A percentile compares a stretch with the other conserved stretches of the same genome.
Conservation (phyloP, 805 yeast genomes). For the Candida sithepensis region DNA sequence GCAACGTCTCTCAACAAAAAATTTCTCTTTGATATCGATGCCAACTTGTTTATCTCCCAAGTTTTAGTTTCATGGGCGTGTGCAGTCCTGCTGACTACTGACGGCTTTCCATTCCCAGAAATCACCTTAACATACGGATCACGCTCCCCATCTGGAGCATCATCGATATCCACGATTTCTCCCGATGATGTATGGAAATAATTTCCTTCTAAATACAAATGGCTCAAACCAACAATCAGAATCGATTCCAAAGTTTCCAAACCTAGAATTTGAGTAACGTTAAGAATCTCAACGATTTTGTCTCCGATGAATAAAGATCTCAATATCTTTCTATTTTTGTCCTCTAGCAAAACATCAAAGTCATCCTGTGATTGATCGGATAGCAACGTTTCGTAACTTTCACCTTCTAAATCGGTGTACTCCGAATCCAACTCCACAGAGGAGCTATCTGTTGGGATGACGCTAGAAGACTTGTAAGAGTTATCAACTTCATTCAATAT, state of each 20-base stretch:
- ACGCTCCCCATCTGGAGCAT: constrained; percentile 57
- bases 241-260: constrained; percentile 75
- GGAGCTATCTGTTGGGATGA: constrained; percentile 28
- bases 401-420: constrained; percentile 2
- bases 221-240: constrained; percentile 61
- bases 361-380: constrained; percentile 33
- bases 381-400: constrained; percentile 34
- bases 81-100: constrained; percentile 6
- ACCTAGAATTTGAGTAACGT: constrained; percentile 72
- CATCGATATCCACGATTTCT: constrained; percentile 61
- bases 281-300: constrained; percentile 66
- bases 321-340: constrained; percentile 70
- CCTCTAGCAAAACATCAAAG: constrained; percentile 44
- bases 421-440: not conserved
- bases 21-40: constrained; percentile 68
- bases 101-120: constrained; percentile 30
- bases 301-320: constrained; percentile 70
- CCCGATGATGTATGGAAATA: constrained; percentile 54
- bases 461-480: constrained; percentile 16
- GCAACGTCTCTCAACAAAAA: constrained; percentile 80
- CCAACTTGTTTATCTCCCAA: constrained; percentile 60
- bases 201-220: constrained; percentile 65
- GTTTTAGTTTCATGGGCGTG: constrained; percentile 44
- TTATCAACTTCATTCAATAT: constrained; percentile 41
- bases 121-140: constrained; percentile 70